phyloP scores from a whole-genome alignment of 352 stramenopile genomes.

The Pythium sukuiense region DNA sequence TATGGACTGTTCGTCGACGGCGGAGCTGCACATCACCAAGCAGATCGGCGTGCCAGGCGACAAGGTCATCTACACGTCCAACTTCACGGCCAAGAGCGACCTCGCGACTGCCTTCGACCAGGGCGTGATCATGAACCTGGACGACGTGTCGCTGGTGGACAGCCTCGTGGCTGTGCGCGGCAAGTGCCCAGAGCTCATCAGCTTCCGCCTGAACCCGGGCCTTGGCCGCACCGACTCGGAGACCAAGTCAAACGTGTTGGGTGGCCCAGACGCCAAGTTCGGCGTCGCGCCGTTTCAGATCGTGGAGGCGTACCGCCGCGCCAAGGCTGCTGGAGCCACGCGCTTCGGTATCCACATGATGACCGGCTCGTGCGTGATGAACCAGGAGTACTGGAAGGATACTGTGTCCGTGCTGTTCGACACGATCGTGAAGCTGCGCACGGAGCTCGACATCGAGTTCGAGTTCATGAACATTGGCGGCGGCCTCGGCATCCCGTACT shows the following conservation, averaged over 20 bases:
- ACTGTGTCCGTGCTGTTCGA: conserved; percentile 84
- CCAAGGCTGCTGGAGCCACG: conserved; percentile 71
- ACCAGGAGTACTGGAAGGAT: conserved; percentile 89
- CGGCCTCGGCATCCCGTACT: conserved; percentile 87
- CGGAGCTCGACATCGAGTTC: conserved; percentile 85
- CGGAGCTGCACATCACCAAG: conserved; percentile 79
- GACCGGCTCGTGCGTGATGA: conserved; percentile 89
- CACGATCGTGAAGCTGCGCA: conserved; percentile 75
- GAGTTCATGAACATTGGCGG: conserved; percentile 92
- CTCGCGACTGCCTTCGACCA: conserved; percentile 73
- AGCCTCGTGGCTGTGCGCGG: conserved; percentile 62
- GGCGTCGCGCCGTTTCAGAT: conserved; percentile 88
- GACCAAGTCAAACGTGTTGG: conserved; percentile 89
- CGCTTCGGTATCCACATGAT: conserved; percentile 93
- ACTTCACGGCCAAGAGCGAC: conserved; percentile 86
- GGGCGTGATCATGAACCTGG: conserved; percentile 87
- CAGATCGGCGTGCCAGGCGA: conserved; percentile 73
- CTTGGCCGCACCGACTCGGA: conserved; percentile 87
- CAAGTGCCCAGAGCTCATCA: conserved; percentile 83
- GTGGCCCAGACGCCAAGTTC: conserved; percentile 88
- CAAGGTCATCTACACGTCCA: conserved; percentile 89
- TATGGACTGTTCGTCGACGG: conserved; percentile 88
- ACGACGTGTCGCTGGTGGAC: conserved; percentile 86
- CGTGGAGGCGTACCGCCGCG: conserved; percentile 83
- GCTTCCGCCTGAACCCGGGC: conserved; percentile 86